A percentile compares a stretch with the other conserved stretches of the same genome.
phyloP scores from a whole-genome alignment of 306 rosid genomes.

The Benincasa hispida region DNA sequence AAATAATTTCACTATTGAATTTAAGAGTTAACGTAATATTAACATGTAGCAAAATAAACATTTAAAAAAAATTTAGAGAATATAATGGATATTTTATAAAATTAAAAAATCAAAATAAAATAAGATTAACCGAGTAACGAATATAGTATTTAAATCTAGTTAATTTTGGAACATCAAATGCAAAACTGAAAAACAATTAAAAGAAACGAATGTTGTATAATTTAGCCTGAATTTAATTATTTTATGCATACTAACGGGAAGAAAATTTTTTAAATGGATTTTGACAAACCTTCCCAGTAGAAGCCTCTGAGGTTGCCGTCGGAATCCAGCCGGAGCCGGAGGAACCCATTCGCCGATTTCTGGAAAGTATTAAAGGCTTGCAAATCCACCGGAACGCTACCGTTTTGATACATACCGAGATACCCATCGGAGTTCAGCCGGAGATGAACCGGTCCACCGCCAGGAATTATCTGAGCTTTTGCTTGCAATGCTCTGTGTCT shows the following conservation, averaged over 20 bases:
- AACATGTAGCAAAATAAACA: too few species aligned
- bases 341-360: constrained; percentile 24
- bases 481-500: constrained; percentile 44
- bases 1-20: too few species aligned
- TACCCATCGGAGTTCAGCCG: constrained; percentile 50
- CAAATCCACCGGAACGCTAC: constrained; percentile 44
- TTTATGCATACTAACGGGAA: neutral
- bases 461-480: constrained; percentile 28
- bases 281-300: constrained; percentile 44
- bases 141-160: too few species aligned
- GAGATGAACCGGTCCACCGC: constrained; percentile 51
- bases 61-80: too few species aligned
- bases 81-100: too few species aligned
- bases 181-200: too few species aligned
- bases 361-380: constrained; percentile 49
- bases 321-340: constrained; percentile 36
- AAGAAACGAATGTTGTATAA: neutral
- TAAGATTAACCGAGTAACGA: too few species aligned
- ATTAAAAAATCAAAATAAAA: too few species aligned
- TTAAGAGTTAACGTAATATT: too few species aligned
- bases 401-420: constrained; percentile 67
- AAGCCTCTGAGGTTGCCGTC: constrained; percentile 72
- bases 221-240: neutral
- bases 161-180: too few species aligned
- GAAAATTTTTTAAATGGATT: neutral